Base-by-base conservation (phyloP, 768 basidiomycete genomes). In the Leccinum broughii region DNA sequence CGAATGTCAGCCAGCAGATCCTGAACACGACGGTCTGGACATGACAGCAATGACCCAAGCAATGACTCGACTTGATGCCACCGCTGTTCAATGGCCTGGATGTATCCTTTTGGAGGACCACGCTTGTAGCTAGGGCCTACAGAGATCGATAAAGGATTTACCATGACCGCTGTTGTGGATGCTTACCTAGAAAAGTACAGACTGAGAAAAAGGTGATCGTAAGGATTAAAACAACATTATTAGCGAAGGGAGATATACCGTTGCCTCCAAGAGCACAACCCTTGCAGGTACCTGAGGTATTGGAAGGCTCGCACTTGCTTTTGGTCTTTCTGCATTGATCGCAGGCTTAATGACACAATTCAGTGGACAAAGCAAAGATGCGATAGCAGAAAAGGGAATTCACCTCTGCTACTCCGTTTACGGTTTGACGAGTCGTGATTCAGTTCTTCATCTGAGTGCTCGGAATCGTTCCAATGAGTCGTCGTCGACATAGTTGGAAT, bases 21-120 rank as follows among this genome's bases (percentile, higher is more conserved):
- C 69, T 86, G 84, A 0, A 90, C 85, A 59, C 86, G 77, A 17
- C 82, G 77, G 71, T 90, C 87, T 30, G 82, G 80, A 59, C 88
- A 90, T 65, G 88, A 84, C 54, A 95, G 79, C 55, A 95, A 80
- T 13, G 89, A 87, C 37, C 92, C 93, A 6, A 95, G 80, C n/a
- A 95, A 77, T 13, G 92, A 90, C 74, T 95, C 94, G 66, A 95
- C 90, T 70, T 94, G 90, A 66, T 95, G 93, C 86, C 93, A 90
- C 67, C 93, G 76, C 60, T 91, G 89, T 76, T 95, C 93, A 55
- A 95, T 93, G 41, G 93, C 93, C 71, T 94, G 90, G 54, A 95
- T 94, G 71, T 95, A 95, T 20, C 93, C 93, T 69, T 92, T 92
- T 6, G 91, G 90, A 10, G 90, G 90, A 10, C 92, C 93, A 9